These are phyloP conservation scores for Torulaspora microellipsoides DNA, from an alignment of 805 yeast genomes.

Conservation along the genomic window DNA sequence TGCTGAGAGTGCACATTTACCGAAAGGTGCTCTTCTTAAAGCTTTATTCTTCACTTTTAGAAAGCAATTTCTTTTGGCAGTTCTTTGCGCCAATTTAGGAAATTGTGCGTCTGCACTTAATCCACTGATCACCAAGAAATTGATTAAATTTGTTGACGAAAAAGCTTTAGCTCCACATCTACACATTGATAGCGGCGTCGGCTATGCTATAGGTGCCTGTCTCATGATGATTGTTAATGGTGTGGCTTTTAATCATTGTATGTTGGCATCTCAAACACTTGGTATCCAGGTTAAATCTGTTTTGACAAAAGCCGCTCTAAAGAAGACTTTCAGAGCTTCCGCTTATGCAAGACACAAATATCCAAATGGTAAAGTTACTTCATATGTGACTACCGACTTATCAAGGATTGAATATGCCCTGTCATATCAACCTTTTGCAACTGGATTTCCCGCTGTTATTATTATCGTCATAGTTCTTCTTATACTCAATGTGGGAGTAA, in stretches of 20 bases:
- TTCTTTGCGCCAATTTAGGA: conserved; percentile 43
- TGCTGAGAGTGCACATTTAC: conserved; percentile 25
- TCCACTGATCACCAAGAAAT: conserved; percentile 60
- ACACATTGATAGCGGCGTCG: conserved; percentile 58
- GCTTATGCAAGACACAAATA: conserved; percentile 52
- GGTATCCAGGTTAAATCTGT: conserved; percentile 73
- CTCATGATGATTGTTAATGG: conserved; percentile 50
- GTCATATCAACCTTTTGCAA: conserved; percentile 58
- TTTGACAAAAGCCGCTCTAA: conserved; percentile 63
- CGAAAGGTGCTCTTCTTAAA: conserved; percentile 35
- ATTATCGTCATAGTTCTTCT: conserved; percentile 60
- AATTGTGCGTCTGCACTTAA: conserved; percentile 49
- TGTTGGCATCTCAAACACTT: conserved; percentile 53
- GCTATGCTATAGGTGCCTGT: conserved; percentile 69
- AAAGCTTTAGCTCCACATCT: conserved; percentile 41
- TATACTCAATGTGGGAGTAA: conserved; percentile 62
- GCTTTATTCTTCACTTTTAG: conserved; percentile 49
- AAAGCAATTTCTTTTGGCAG: conserved; percentile 42
- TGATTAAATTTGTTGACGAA: conserved; percentile 60
- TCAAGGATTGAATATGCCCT: conserved; percentile 77
- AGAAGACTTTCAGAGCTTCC: conserved; percentile 61
- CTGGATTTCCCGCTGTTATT: conserved; percentile 61
- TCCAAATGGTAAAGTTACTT: conserved; percentile 68
- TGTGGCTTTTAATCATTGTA: conserved; percentile 53
- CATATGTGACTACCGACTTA: conserved; percentile 76